These are phyloP conservation scores for Talaromyces amestolkiae DNA, from an alignment of 2,329 filamentous ascomycete genomes.

Conservation along the genomic window DNA sequence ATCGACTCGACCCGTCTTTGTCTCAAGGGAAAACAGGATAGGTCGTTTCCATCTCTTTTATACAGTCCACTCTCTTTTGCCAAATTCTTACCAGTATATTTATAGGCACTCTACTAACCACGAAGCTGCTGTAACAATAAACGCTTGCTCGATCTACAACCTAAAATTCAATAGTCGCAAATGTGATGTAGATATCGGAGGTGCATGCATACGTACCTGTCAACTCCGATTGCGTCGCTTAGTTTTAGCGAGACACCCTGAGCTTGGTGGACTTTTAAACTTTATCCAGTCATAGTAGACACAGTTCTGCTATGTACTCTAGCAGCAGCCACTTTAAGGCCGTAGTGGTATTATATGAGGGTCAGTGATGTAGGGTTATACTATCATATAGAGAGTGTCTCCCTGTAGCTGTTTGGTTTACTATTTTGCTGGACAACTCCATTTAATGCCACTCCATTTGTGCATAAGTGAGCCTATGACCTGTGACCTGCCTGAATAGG, in stretches of 20 bases:
- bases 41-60: background rate
- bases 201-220: background rate
- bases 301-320: background rate
- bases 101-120: background rate
- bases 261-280: background rate
- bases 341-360: background rate
- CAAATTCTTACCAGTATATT: background rate
- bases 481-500: background rate
- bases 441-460: background rate
- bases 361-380: background rate
- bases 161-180: background rate
- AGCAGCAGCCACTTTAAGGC: background rate
- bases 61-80: background rate
- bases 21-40: no score
- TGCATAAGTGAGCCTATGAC: background rate
- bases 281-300: background rate
- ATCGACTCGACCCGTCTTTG: no score
- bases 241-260: background rate
- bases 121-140: background rate
- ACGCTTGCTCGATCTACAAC: background rate
- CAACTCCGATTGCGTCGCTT: slow-evolving; percentile 1
- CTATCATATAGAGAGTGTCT: background rate
- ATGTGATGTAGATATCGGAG: background rate
- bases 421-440: background rate
- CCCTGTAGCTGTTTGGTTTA: background rate